Percentiles rank a stretch among this genome's conserved stretches.
These are phyloP conservation scores for Diaporthe velutina DNA, from an alignment of 2,329 filamentous ascomycete species.

Conservation along the genomic window DNA sequence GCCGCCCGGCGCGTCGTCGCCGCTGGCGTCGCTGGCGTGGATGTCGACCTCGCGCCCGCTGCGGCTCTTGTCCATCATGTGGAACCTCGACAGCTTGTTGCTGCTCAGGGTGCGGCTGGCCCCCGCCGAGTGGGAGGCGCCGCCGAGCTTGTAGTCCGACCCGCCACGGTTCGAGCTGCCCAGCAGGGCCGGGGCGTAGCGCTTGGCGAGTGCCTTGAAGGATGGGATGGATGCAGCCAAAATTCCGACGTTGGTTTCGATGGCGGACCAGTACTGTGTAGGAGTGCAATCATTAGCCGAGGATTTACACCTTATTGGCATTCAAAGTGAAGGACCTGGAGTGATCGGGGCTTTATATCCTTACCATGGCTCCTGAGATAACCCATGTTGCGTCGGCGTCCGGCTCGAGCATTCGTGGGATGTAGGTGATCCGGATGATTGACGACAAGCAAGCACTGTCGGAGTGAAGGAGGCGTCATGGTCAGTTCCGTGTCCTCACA, in stretches of 20 bases:
- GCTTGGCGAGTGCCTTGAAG: conserved; percentile 49
- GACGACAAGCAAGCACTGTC: conserved; percentile 58
- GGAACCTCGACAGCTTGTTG: conserved; percentile 30
- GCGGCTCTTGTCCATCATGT: conserved; percentile 38
- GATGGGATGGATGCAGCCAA: conserved; percentile 52
- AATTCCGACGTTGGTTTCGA: conserved; percentile 53
- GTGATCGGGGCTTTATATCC: background rate
- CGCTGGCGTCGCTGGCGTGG: background rate
- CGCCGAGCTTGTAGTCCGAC: conserved; percentile 29
- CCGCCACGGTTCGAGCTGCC: conserved; percentile 43
- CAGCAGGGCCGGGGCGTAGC: conserved; percentile 55
- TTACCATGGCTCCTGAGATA: conserved; percentile 53
- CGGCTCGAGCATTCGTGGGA: conserved; percentile 56
- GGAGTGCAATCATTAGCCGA: background rate
- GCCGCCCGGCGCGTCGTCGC: background rate
- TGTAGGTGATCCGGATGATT: conserved; percentile 59
- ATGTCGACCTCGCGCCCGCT: conserved; percentile 29
- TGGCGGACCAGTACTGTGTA: conserved; percentile 50
- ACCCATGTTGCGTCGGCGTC: conserved; percentile 49
- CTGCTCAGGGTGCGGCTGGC: conserved; percentile 8
- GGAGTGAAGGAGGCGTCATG: background rate
- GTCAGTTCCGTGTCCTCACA: background rate
- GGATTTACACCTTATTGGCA: background rate
- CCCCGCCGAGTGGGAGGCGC: background rate
- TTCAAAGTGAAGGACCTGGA: background rate